Base-by-base conservation (phyloP, 495 filamentous ascomycete genomes). In the Annulohypoxylon moriforme region DNA sequence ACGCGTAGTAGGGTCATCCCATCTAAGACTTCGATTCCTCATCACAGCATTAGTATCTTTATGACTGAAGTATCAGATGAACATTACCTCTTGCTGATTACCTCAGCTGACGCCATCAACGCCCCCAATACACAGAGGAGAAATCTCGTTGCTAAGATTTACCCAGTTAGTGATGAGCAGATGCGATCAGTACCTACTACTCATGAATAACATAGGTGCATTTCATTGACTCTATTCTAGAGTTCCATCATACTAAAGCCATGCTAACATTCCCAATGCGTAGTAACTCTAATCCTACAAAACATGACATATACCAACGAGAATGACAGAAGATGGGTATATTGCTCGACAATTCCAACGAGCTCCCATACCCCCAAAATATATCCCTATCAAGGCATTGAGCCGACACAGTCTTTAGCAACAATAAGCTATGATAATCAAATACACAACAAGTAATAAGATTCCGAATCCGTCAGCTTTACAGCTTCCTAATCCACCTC, bases 401-500 rank as follows among this genome's bases (percentile, higher is more conserved):
- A 44, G 40, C 40, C 40, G 16, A 44, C 16, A 4, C 40, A 20
- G 20, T 44, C 13, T 44, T 18, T 5, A 20, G 40, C n/a, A 18
- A 44, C 42, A 20, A 52, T 14, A 24, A 25, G 10, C 4, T 27
- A 8, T 9, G 11, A 8, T 9, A 11, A 14, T 25, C 22, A n/a
- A 31, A n/a, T 11, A 50, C 25, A 25, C 9, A 11, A 57, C 2
- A n/a, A n/a, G n/a, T n/a, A n/a, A n/a, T n/a, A n/a, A n/a, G n/a
- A n/a, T n/a, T n/a, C n/a, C n/a, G 10, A 36, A 20, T 7, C 1
- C 18, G 13, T 14, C 3, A 38, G 18, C 34, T 6, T 18, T 33
- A 64, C 18, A 64, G 29, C 33, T 55, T 64, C 61, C 20, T 53
- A 14, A 64, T 55, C 46, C 47, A 64, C 38, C 47, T 55, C 7